Evolutionary conservation across 768 basidiomycete genomes (phyloP), one percentile per base, ranked within the genome.

Genomic region (Termitomyces sp.): DNA sequence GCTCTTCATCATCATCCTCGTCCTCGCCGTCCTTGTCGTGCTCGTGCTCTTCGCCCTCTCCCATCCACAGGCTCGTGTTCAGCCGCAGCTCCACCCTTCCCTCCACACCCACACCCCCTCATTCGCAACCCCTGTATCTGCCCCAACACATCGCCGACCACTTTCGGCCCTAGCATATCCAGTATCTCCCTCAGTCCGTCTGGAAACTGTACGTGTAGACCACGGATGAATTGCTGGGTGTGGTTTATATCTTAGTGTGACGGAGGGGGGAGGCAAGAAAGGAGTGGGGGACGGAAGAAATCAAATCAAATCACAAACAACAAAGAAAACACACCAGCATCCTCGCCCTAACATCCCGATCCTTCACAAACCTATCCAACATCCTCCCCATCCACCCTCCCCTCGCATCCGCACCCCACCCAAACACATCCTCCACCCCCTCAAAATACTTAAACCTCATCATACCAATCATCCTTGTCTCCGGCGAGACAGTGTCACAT

Each of bases 401-500:
- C 12, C 54, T 80, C 67, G 41, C 44, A 16, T 14, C 25, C 3
- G 25, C 51, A 58, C 40, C 71, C 70, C 27, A 29, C 29, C 38
- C 67, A 50, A 81, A 75, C 17, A 76, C 54, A 61, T 87, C 85
- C 50, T 86, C 85, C 4, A 78, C 73, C 1, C 83, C 82, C 16
- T 70, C 73, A 74, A 98, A 95, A 72, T 95, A 97, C 19, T 68
- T 69, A 3, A 7, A 7, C n/a, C n/a, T 79, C 73, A 59, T 93
- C 79, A 71, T 97, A 97, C 40, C 67, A 34, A 78, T 87, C 2
- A 84, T 64, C 2, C 80, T 71, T 0, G 80, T 78, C 5, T 71
- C 73, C 0, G 95, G 95, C 0, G 95, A 93, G 2, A 96, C 74
- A 0, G 95, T 95, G 65, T 98, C 96, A 62, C 88, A 97, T 9